Base-by-base conservation (phyloP, 2,329 filamentous ascomycete genomes). In the Xylariomycetidae sp. region DNA sequence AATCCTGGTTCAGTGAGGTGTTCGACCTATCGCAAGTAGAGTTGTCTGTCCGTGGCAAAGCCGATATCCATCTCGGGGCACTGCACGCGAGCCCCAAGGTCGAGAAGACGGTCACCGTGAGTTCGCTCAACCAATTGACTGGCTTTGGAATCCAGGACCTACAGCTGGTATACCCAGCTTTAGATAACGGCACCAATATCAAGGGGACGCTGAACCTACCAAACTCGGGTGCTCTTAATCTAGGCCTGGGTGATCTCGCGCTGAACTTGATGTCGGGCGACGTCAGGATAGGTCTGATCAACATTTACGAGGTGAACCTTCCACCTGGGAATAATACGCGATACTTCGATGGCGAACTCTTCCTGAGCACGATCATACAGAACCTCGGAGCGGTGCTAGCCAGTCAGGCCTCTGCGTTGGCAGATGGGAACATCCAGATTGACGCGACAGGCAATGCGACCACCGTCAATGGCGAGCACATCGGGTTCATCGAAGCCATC, bases 231-330 rank as follows among this genome's bases (percentile, higher is more conserved):
- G 48, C 59, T 1, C 51, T 72, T 3, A 58, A 58, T 1, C 61
- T 72, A 5, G 62, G 59, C 1, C 52, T 69, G 4, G 68, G 69
- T 9, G 64, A 72, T 43, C 31, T 71, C n/a, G 64, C 63, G 0
- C 57, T 70, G 12, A 65, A 69, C 27, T 33, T 71, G 13, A 46
- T 59, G 33, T 61, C 58, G 0, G 64, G 63, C 4, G 53, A 62
- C n/a, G 37, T 64, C 8, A 50, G 49, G 7, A 42, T 71, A 6
- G 68, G 68, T 5, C 43, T 58, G 2, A 54, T 65, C 13, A 53
- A 51, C 12, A 36, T 68, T 4, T 53, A 58, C 33, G 55, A 70
- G 25, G 52, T 69, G 2, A 18, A 54, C 0, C 51, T 73, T 4
- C 55, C 56, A 12, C 65, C 61, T 0, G 65, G 64, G 5, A 66